Percentiles rank a stretch among this genome's conserved stretches.
These are phyloP conservation scores for Cercospora beticola DNA, from an alignment of 2,329 filamentous ascomycete genomes.

Conservation along the genomic window DNA sequence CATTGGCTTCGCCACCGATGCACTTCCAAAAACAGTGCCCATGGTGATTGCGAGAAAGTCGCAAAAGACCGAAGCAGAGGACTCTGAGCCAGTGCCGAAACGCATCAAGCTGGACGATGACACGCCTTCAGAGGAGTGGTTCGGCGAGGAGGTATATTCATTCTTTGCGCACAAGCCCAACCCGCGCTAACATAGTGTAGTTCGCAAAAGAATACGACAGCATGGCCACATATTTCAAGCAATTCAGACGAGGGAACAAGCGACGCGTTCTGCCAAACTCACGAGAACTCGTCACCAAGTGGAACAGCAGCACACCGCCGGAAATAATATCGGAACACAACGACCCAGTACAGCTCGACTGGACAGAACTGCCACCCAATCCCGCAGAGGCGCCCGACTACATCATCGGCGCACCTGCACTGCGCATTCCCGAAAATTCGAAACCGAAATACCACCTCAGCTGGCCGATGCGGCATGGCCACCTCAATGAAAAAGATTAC, in stretches of 20 bases:
- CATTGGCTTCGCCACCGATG: constrained; percentile 93
- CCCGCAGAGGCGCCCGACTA: constrained; percentile 65
- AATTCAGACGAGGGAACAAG: constrained; percentile 90
- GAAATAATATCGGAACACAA: constrained; percentile 93
- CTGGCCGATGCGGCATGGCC: constrained; percentile 86
- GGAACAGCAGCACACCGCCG: constrained; percentile 78
- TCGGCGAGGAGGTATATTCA: constrained; percentile 72
- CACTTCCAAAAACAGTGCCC: constrained; percentile 87
- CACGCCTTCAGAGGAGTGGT: constrained; percentile 71
- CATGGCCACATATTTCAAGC: constrained; percentile 82
- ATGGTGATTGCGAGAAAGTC: constrained; percentile 86
- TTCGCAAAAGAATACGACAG: constrained; percentile 69
- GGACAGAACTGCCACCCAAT: constrained; percentile 75
- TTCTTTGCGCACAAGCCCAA: too few relatives aligned
- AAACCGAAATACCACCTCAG: constrained; percentile 85
- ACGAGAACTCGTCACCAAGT: constrained; percentile 92
- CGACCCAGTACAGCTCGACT: constrained; percentile 88
- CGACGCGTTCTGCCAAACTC: constrained; percentile 95
- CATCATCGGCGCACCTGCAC: constrained; percentile 77
- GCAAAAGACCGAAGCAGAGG: constrained; percentile 76
- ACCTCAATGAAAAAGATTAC: constrained; percentile 90
- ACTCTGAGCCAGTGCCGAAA: constrained; percentile 75
- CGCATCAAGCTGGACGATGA: constrained; percentile 62
- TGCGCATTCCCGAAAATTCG: constrained; percentile 86
- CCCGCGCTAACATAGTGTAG: too few relatives aligned